Conservation (phyloP, 2,329 filamentous ascomycete genomes). For the Aspergillus japonicus region DNA sequence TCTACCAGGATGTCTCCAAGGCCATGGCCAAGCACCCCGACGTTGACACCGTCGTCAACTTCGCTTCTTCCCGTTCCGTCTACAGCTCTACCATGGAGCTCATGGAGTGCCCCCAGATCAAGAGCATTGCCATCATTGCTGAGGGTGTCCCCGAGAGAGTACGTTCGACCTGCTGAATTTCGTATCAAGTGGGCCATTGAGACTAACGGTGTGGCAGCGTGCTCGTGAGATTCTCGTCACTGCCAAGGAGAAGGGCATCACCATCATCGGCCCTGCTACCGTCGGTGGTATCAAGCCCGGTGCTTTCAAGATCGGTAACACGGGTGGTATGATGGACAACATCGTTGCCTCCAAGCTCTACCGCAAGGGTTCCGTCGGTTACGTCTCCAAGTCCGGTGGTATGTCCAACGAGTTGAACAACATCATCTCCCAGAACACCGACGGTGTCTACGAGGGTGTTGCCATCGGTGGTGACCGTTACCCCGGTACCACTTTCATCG, state of each 20-base stretch:
- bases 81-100: slow-evolving; percentile 98
- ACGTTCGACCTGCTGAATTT: slow-evolving; percentile 33
- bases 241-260: slow-evolving; percentile 97
- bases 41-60: slow-evolving; percentile 98
- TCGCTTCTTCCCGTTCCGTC: slow-evolving; percentile 96
- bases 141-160: slow-evolving; percentile 98
- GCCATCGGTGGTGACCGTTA: slow-evolving; percentile 99
- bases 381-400: slow-evolving; percentile 99
- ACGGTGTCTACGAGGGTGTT: slow-evolving; percentile 98
- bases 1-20: slow-evolving; percentile 93
- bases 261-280: slow-evolving; percentile 96
- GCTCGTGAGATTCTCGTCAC: slow-evolving; percentile 97
- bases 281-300: slow-evolving; percentile 99
- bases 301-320: slow-evolving; percentile 99
- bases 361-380: slow-evolving; percentile 96
- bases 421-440: slow-evolving; percentile 93
- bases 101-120: slow-evolving; percentile 95
- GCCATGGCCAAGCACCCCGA: slow-evolving; percentile 95
- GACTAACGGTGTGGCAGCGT: slow-evolving; percentile 57
- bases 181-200: neutral
- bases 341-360: slow-evolving; percentile 99
- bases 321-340: slow-evolving; percentile 99
- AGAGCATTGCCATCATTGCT: slow-evolving; percentile 98
- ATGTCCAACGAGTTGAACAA: slow-evolving; percentile 99
- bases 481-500: slow-evolving; percentile 98